These are phyloP conservation scores for Gillenia trifoliata DNA, from an alignment of 306 rosid species.

Conservation along the genomic window DNA sequence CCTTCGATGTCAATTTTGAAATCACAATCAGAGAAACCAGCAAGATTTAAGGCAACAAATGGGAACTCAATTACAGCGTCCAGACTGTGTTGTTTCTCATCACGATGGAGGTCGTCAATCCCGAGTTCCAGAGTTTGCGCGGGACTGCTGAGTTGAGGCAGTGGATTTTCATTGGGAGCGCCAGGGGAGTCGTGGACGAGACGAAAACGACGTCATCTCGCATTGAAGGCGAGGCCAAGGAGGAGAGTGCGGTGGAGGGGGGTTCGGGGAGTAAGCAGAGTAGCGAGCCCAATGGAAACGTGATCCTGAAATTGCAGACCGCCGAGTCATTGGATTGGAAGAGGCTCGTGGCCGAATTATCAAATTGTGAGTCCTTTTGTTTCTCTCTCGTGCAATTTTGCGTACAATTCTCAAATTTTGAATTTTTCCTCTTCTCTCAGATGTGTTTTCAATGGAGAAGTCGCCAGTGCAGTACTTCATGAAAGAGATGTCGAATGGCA, in stretches of 20 bases:
- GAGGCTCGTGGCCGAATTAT: constrained; percentile 80
- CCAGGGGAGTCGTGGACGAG: constrained; percentile 26
- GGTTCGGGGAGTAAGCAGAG: constrained; percentile 41
- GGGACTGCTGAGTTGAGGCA: constrained; percentile 64
- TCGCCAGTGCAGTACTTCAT: constrained; percentile 67
- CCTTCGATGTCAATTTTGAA: too few species aligned
- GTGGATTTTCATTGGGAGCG: constrained; percentile 48
- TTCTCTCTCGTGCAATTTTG: constrained; percentile 11
- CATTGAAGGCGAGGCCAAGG: constrained; percentile 26
- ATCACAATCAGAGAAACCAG: constrained; percentile 10
- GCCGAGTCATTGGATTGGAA: constrained; percentile 80
- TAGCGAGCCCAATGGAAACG: constrained; percentile 38
- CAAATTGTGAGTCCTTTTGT: constrained; percentile 59
- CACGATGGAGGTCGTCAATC: constrained; percentile 26
- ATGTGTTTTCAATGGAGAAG: constrained; percentile 50
- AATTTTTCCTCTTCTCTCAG: constrained; percentile 30
- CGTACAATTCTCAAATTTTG: not conserved
- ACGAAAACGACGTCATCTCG: constrained; percentile 26
- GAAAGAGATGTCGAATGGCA: constrained; percentile 83
- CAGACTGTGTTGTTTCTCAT: constrained; percentile 28
- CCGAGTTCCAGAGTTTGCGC: constrained; percentile 28
- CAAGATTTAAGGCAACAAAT: constrained; percentile 22
- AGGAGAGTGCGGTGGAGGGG: constrained; percentile 22
- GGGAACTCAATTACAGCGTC: constrained; percentile 27
- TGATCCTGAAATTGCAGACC: constrained; percentile 36